A percentile compares a stretch with the other conserved stretches of the same genome.
Conservation (phyloP, 148 eudicot species). For the Nyssa sinensis region DNA sequence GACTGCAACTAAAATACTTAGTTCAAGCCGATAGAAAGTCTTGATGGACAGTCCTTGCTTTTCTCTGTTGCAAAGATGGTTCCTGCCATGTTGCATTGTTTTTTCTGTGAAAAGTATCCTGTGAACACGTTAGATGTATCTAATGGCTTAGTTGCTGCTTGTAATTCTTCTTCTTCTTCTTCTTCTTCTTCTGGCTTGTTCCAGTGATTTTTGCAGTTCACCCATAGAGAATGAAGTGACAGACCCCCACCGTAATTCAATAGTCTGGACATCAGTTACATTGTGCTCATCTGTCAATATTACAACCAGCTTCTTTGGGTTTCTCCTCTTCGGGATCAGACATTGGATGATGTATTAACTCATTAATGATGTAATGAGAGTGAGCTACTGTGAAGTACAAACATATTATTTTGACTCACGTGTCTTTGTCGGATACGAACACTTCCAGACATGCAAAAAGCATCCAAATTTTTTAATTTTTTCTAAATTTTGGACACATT, state of each 20-base stretch:
- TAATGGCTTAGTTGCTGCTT: not conserved
- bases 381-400: conserved; percentile 78
- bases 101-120: not conserved
- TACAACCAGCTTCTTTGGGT: conserved; percentile 68
- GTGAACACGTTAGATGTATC: not conserved
- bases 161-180: not conserved
- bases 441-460: too few relatives aligned
- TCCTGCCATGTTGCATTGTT: not conserved
- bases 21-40: not conserved
- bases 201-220: conserved; percentile 47
- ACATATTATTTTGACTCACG: too few relatives aligned
- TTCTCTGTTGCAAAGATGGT: not conserved
- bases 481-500: too few relatives aligned
- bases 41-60: not conserved
- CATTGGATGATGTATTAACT: conserved; percentile 65
- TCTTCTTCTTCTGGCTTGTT: not conserved
- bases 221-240: conserved; percentile 74
- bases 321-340: conserved; percentile 63
- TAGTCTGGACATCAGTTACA: conserved; percentile 53
- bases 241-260: conserved; percentile 56
- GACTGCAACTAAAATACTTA: not conserved
- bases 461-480: too few relatives aligned
- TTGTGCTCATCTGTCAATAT: conserved; percentile 61
- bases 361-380: conserved; percentile 58
- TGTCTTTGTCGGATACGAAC: too few relatives aligned